Evolutionary conservation across 2,329 filamentous ascomycete genomes (phyloP).

Genomic region (Lachnellula suecica): DNA sequence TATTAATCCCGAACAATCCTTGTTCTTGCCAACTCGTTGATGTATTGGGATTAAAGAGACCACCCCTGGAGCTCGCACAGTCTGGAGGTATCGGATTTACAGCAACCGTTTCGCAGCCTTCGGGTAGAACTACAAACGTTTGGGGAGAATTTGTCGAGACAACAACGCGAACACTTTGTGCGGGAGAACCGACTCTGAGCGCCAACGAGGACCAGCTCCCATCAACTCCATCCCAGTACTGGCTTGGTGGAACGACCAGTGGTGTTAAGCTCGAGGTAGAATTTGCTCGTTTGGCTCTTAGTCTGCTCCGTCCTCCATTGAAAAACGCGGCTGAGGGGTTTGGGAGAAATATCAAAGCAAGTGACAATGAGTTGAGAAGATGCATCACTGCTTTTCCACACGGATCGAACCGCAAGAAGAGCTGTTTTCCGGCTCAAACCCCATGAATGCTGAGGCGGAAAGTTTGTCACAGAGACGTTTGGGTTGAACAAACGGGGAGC

Average conservation of each 20-base stretch:
- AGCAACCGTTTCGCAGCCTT: constrained; percentile 32
- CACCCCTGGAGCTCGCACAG: constrained; percentile 51
- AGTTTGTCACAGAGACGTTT: neutral
- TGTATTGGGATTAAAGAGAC: constrained; percentile 50
- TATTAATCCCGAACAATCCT: constrained; percentile 36
- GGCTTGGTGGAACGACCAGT: constrained; percentile 16
- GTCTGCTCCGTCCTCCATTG: neutral
- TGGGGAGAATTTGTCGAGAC: constrained; percentile 40
- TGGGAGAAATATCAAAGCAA: neutral
- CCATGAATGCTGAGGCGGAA: neutral
- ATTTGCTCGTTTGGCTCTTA: neutral
- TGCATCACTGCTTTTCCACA: neutral
- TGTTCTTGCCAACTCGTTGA: constrained; percentile 54
- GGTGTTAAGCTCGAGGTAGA: constrained; percentile 9
- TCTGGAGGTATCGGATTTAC: constrained; percentile 33
- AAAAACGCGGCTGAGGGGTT: neutral
- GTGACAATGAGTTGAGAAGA: neutral
- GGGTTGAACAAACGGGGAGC: neutral
- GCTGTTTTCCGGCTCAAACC: neutral
- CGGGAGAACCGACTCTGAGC: constrained; percentile 54
- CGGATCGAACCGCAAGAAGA: neutral
- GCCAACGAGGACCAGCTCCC: constrained; percentile 70
- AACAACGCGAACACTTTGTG: constrained; percentile 40
- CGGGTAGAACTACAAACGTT: constrained; percentile 32
- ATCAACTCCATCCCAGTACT: constrained; percentile 54